Base-by-base conservation (phyloP, 2,329 filamentous ascomycete species). In the Penicillium crustosum region DNA sequence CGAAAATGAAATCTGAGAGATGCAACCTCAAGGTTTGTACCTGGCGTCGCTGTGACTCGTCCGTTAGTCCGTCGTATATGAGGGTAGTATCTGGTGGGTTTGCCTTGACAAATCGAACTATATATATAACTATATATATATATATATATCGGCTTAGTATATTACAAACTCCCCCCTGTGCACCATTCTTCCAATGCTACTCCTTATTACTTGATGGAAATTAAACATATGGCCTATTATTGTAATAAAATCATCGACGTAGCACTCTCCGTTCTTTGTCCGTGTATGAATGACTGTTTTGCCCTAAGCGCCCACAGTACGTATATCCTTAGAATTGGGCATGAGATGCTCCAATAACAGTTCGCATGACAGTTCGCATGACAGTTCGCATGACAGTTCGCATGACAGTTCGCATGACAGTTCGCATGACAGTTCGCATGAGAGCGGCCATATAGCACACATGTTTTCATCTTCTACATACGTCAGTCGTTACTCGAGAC, bases 211-310 rank as follows among this genome's bases (percentile, higher is more conserved):
- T 25, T 25, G 9, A 17, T 17, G 3, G 6, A 7, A 35, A 48
- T 25, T 36, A 25, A 36, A 48, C 9, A 19, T n/a, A 2, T 48
- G 3, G 15, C 25, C 23, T 36, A 41, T 35, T 33, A 44, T 35
- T 27, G 41, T 23, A 50, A 49, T 38, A 15, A 47, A 41, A 48
- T 25, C 17, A 21, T 19, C 21, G 7, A 43, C n/a, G 13, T 42
- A 44, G 6, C 10, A 23, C 47, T 33, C 33, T 17, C n/a, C 27
- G 36, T 15, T 25, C 50, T 42, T 60, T 55, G 51, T 52, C 21
- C 41, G 35, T 55, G 21, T 39, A 57, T 55, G 33, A 55, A 57
- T 55, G 33, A 55, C 57, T 47, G 35, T 49, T 61, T 49, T 12
- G 50, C n/a, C n/a, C 43, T 35, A 60, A 55, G 57, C 38, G 39